Evolutionary conservation across 2,329 filamentous ascomycete genomes (phyloP).

Genomic region (Fusarium oligoseptatum): DNA sequence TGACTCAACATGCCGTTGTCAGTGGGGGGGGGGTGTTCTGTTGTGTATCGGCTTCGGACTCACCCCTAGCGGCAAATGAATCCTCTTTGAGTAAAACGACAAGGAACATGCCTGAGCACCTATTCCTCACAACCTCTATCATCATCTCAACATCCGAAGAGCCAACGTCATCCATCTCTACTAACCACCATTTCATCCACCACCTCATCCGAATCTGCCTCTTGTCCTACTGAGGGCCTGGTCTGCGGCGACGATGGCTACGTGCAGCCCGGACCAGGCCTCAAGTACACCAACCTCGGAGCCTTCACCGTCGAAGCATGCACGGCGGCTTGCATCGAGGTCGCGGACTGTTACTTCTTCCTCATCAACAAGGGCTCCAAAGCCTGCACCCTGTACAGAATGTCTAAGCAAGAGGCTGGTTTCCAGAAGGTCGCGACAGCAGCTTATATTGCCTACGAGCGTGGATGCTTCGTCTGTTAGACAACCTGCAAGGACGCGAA

Average conservation of each 20-base stretch:
- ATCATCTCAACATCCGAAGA: neutral
- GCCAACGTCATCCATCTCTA: neutral
- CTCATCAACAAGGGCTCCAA: neutral
- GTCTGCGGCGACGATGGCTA: neutral
- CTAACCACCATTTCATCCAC: neutral
- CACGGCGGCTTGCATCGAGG: neutral
- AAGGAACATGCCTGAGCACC: neutral
- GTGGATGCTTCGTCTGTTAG: neutral
- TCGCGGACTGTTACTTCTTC: neutral
- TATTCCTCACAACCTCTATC: neutral
- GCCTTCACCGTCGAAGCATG: neutral
- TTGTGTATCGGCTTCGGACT: neutral
- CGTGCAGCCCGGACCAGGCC: neutral
- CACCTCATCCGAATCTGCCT: neutral
- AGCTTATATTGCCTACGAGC: neutral
- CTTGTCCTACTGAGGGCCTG: neutral
- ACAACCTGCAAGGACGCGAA: neutral
- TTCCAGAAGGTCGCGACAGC: no score
- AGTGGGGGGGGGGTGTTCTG: neutral
- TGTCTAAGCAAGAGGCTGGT: no score
- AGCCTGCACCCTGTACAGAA: neutral
- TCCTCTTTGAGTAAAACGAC: neutral
- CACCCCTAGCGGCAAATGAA: neutral
- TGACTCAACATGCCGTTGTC: neutral
- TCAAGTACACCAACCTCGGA: neutral